A percentile compares a stretch with the other conserved stretches of the same genome.
Conservation (phyloP, 768 basidiomycete species). For the Tylopilus rubrobrunneus region DNA sequence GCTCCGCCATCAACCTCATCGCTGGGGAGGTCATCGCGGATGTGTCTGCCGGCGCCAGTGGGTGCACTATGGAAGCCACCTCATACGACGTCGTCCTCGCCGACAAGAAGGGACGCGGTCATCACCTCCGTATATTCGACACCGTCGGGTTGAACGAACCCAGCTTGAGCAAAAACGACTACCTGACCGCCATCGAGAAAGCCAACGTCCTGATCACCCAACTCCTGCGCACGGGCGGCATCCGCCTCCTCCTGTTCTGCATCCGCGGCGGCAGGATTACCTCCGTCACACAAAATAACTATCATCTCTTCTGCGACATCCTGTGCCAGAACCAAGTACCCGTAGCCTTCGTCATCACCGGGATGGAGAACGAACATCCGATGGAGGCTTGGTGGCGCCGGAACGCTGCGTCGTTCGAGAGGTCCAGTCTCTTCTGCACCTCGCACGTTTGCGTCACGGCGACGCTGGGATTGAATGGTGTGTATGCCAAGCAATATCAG, state of each 20-base stretch:
- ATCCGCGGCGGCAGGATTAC: constrained; percentile 32
- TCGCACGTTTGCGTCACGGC: constrained; percentile 41
- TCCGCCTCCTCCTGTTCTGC: constrained; percentile 31
- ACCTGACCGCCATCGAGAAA: constrained; percentile 26
- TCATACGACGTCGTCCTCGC: no score
- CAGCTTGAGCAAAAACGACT: constrained; percentile 10
- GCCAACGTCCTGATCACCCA: constrained; percentile 30
- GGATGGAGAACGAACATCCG: constrained; percentile 25
- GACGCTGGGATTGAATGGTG: constrained; percentile 19
- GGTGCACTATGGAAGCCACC: no score
- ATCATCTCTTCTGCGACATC: constrained; percentile 23
- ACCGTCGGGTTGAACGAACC: constrained; percentile 15
- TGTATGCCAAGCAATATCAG: constrained; percentile 27
- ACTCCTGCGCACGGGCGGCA: constrained; percentile 26
- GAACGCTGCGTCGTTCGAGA: constrained; percentile 29
- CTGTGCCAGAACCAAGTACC: constrained; percentile 30
- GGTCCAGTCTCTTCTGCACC: constrained; percentile 12
- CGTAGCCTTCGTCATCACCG: constrained; percentile 29
- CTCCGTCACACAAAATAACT: constrained; percentile 21
- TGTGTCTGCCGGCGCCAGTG: constrained; percentile 24
- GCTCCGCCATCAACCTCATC: no score
- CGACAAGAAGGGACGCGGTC: no score
- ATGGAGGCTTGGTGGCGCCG: constrained; percentile 33
- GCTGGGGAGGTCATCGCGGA: constrained; percentile 15
- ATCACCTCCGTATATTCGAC: no score